A percentile compares a stretch with the other conserved stretches of the same genome.
phyloP scores from a whole-genome alignment of 441 rosid species.

The Dalechampia spathulata region DNA sequence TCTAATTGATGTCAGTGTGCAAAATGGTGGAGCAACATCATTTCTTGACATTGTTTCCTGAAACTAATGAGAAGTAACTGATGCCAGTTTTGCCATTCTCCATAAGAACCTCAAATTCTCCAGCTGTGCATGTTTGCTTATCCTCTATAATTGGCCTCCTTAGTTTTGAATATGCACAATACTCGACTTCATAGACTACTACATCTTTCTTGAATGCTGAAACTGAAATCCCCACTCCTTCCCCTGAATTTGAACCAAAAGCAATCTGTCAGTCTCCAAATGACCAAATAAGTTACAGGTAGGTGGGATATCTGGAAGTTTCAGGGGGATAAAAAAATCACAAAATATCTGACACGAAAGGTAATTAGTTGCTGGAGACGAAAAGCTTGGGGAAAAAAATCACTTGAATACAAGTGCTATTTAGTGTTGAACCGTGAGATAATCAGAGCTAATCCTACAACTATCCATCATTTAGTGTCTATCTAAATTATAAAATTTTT shows the following conservation, averaged over 20 bases:
- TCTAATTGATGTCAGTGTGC: not conserved
- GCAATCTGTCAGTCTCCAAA: no score
- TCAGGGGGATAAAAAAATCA: no score
- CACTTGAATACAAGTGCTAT: no score
- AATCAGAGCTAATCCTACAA: no score
- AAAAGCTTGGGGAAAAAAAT: no score
- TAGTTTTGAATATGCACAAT: slow-evolving; percentile 56
- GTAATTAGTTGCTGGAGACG: no score
- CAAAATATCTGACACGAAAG: no score
- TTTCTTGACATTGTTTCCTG: not conserved
- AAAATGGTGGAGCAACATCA: slow-evolving; percentile 5
- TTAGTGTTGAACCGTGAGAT: no score
- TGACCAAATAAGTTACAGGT: no score
- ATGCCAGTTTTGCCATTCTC: slow-evolving; percentile 29
- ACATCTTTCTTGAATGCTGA: slow-evolving; percentile 41
- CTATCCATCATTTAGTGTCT: no score
- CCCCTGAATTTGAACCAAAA: slow-evolving; percentile 42
- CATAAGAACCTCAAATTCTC: slow-evolving; percentile 40
- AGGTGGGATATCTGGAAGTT: no score
- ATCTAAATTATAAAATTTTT: no score
- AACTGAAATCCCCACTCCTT: slow-evolving; percentile 68
- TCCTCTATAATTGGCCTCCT: slow-evolving; percentile 32
- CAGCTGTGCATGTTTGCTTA: slow-evolving; percentile 27
- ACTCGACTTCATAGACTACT: slow-evolving; percentile 48
- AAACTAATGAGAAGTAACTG: slow-evolving; percentile 12